phyloP scores from a whole-genome alignment of 73 alveolate genomes.

The Tetrahymena borealis region DNA sequence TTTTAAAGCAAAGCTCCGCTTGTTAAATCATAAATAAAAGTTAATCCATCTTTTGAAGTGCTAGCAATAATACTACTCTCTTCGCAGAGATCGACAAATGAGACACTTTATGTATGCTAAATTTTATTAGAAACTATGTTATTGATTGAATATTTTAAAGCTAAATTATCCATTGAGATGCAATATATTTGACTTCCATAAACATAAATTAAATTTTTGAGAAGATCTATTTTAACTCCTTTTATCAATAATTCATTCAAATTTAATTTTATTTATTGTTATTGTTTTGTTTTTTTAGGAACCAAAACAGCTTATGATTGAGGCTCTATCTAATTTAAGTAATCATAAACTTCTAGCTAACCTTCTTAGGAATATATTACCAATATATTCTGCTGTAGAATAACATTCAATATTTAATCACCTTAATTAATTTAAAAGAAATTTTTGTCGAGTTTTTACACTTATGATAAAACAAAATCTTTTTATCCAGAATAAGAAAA shows the following conservation, averaged over 20 bases:
- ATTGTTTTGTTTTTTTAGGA: neutral
- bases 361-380: neutral
- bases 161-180: neutral
- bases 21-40: neutral
- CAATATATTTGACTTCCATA: neutral
- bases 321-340: neutral
- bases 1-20: neutral
- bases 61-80: neutral
- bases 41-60: neutral
- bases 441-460: neutral
- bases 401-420: neutral
- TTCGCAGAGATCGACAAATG: neutral
- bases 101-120: neutral
- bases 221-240: neutral
- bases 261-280: neutral
- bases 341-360: neutral
- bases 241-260: neutral
- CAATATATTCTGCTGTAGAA: neutral
- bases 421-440: neutral
- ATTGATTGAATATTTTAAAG: neutral
- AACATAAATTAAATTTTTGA: neutral
- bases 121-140: neutral
- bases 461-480: neutral
- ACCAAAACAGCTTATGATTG: neutral
- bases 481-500: neutral